These are phyloP conservation scores for Apiotrichum porosum DNA, from an alignment of 1,284 basidiomycete species.

Conservation along the genomic window DNA sequence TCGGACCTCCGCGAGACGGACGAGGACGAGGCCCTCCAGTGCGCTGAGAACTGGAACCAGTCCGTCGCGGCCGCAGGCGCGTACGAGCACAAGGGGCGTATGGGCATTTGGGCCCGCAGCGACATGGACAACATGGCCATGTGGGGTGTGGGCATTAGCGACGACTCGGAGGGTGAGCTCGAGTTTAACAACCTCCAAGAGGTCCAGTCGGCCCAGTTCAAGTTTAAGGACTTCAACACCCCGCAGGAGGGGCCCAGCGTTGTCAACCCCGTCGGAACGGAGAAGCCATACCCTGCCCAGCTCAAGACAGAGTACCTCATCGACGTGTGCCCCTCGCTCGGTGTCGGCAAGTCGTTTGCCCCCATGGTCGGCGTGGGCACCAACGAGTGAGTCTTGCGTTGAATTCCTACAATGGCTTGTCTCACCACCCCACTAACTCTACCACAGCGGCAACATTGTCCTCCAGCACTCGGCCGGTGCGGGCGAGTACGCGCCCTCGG, in stretches of 20 bases:
- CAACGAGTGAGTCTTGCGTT: slow-evolving; percentile 36
- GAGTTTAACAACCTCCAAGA: slow-evolving; percentile 35
- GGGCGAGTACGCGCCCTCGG: slow-evolving; percentile 34
- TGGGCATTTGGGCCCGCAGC: slow-evolving; percentile 46
- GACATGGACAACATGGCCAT: slow-evolving; percentile 45
- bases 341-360: slow-evolving; percentile 30
- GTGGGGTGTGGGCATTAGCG: slow-evolving; percentile 30
- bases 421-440: too few species aligned
- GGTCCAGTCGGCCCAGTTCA: slow-evolving; percentile 30
- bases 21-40: slow-evolving; percentile 51
- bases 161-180: slow-evolving; percentile 24
- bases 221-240: slow-evolving; percentile 26
- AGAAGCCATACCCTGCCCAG: slow-evolving; percentile 24
- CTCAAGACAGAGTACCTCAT: slow-evolving; percentile 43
- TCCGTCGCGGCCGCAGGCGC: slow-evolving; percentile 40
- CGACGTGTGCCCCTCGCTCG: slow-evolving; percentile 43
- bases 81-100: slow-evolving; percentile 26
- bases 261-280: slow-evolving; percentile 30
- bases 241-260: slow-evolving; percentile 22
- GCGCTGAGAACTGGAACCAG: slow-evolving; percentile 46
- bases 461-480: slow-evolving; percentile 31
- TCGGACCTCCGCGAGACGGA: slow-evolving; percentile 48
- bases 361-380: slow-evolving; percentile 41
- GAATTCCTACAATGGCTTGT: background rate
- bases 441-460: slow-evolving; percentile 45